Conservation (phyloP, 1,284 basidiomycete genomes). For the Cryptococcus floricola region DNA sequence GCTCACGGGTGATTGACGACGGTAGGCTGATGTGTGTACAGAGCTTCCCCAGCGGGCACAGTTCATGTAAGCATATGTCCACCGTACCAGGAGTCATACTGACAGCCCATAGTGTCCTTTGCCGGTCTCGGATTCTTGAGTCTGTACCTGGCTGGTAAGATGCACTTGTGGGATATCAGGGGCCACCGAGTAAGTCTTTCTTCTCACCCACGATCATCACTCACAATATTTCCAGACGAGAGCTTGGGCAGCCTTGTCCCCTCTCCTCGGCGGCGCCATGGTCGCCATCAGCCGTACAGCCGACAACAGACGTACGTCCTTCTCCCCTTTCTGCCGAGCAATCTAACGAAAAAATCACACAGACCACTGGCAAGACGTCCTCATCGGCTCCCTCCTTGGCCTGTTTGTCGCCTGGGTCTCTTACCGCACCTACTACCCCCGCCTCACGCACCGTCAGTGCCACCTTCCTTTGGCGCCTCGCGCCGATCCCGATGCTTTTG, state of each 20-base stretch:
- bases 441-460: conserved; percentile 49
- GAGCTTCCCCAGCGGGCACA: conserved; percentile 89
- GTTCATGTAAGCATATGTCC: conserved; percentile 28
- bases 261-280: conserved; percentile 72
- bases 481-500: conserved; percentile 17
- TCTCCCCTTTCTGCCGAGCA: not conserved
- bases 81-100: not conserved
- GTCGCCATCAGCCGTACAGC: conserved; percentile 89
- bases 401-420: conserved; percentile 68
- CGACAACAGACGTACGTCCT: conserved; percentile 72
- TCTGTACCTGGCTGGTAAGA: conserved; percentile 84
- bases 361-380: conserved; percentile 87
- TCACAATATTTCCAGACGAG: conserved; percentile 57
- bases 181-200: conserved; percentile 64
- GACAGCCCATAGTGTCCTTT: conserved; percentile 64
- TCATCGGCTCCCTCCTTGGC: conserved; percentile 75
- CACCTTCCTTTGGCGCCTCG: conserved; percentile 73
- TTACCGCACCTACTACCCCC: conserved; percentile 60
- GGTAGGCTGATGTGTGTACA: conserved; percentile 8
- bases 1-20: not conserved
- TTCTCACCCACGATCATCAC: not conserved
- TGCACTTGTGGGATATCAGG: conserved; percentile 79
- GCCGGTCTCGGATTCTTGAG: conserved; percentile 86
- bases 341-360: not conserved
- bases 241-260: conserved; percentile 75